Evolutionary conservation across 495 filamentous ascomycete species (phyloP).

Genomic region (Acidiella bohemica): DNA sequence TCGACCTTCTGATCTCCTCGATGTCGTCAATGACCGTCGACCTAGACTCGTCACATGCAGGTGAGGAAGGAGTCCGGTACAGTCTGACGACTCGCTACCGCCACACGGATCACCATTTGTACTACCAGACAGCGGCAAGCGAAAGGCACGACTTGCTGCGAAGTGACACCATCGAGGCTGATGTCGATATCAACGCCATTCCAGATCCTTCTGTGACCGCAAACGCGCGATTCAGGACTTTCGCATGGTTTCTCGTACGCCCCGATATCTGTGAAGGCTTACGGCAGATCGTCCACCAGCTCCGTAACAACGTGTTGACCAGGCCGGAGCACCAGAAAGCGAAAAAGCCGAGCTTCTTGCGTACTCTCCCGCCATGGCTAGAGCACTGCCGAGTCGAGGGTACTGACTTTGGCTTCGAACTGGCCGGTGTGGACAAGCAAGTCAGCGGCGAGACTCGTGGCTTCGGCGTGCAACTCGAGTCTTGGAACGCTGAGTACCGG

Average conservation of each 20-base stretch:
- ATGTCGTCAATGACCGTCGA: slow-evolving; percentile 87
- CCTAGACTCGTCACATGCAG: slow-evolving; percentile 84
- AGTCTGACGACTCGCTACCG: slow-evolving; percentile 68
- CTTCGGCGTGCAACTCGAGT: slow-evolving; percentile 72
- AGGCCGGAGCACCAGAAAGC: slow-evolving; percentile 37
- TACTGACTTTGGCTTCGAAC: slow-evolving; percentile 75
- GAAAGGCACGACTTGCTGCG: slow-evolving; percentile 72
- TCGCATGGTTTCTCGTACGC: slow-evolving; percentile 78
- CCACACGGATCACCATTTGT: slow-evolving; percentile 76
- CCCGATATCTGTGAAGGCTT: slow-evolving; percentile 85
- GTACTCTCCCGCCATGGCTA: slow-evolving; percentile 72
- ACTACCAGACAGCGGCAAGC: slow-evolving; percentile 79
- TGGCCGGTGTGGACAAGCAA: slow-evolving; percentile 72
- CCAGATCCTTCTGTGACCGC: slow-evolving; percentile 74
- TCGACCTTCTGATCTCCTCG: slow-evolving; percentile 85
- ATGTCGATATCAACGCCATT: slow-evolving; percentile 67
- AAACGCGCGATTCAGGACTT: slow-evolving; percentile 68
- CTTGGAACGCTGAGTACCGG: slow-evolving; percentile 82
- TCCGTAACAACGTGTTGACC: slow-evolving; percentile 49
- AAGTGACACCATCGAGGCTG: slow-evolving; percentile 75
- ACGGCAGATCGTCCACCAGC: slow-evolving; percentile 74
- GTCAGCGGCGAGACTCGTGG: slow-evolving; percentile 70
- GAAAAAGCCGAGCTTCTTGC: slow-evolving; percentile 51
- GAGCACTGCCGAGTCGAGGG: slow-evolving; percentile 72
- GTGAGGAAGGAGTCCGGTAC: slow-evolving; percentile 74